Evolutionary conservation across 2,329 filamentous ascomycete genomes (phyloP).

Genomic region (Aspergillus tamarii): DNA sequence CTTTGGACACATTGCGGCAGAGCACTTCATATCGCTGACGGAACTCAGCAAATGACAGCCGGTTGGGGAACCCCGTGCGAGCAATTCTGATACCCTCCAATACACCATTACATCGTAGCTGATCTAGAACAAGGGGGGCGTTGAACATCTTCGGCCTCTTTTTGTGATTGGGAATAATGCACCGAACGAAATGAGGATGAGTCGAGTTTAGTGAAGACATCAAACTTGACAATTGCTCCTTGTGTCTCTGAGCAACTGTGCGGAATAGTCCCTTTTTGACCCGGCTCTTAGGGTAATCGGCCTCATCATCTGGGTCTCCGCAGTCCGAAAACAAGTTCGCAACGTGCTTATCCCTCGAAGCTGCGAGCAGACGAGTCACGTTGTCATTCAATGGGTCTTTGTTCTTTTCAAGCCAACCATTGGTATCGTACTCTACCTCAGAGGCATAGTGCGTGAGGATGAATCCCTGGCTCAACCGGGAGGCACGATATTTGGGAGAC

Average conservation of each 20-base stretch:
- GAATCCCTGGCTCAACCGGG: constrained; percentile 87
- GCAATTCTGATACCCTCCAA: constrained; percentile 98
- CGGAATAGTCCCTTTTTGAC: constrained; percentile 98
- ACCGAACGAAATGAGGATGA: constrained; percentile 96
- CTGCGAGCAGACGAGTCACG: constrained; percentile 81
- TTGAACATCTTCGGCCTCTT: constrained; percentile 93
- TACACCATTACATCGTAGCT: constrained; percentile 97
- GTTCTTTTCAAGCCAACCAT: constrained; percentile 97
- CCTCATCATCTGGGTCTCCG: constrained; percentile 76
- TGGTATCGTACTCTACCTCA: constrained; percentile 94
- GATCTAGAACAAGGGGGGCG: constrained; percentile 89
- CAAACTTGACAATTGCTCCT: constrained; percentile 94
- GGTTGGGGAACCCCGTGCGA: constrained; percentile 93
- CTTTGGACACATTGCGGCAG: constrained; percentile 83
- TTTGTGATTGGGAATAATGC: constrained; percentile 97
- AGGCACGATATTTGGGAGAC: constrained; percentile 87
- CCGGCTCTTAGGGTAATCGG: constrained; percentile 69
- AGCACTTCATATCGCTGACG: constrained; percentile 94
- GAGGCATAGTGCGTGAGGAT: constrained; percentile 96
- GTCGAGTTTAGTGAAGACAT: constrained; percentile 95
- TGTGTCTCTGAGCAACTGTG: constrained; percentile 94
- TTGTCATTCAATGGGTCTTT: constrained; percentile 99
- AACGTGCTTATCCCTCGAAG: constrained; percentile 80
- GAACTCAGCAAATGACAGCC: constrained; percentile 90
- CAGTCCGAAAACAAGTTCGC: constrained; percentile 87